phyloP scores from a whole-genome alignment of 306 rosid genomes.

The Begonia loranthoides region DNA sequence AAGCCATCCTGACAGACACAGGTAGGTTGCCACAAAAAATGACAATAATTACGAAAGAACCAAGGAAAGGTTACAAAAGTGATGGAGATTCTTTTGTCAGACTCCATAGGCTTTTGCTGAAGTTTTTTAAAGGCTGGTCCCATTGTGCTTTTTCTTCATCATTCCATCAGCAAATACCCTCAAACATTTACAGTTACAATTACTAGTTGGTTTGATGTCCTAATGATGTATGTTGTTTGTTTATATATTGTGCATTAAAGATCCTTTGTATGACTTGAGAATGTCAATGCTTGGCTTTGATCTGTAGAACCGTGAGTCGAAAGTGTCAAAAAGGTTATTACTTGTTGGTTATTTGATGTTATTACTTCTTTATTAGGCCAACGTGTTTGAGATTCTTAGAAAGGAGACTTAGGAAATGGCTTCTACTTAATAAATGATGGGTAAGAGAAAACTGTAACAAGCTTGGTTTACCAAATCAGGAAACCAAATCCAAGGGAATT shows the following conservation, averaged over 20 bases:
- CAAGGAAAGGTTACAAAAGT: slow-evolving; percentile 23
- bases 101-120: slow-evolving; percentile 35
- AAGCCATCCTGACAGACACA: too few relatives aligned
- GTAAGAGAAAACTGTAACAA: slow-evolving; percentile 29
- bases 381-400: slow-evolving; percentile 6
- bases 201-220: not conserved
- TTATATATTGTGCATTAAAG: not conserved
- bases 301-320: not conserved
- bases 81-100: slow-evolving; percentile 45
- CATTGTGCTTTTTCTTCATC: slow-evolving; percentile 23
- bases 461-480: slow-evolving; percentile 35
- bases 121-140: slow-evolving; percentile 44
- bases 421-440: slow-evolving; percentile 19
- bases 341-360: too few relatives aligned
- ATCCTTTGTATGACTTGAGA: too few relatives aligned
- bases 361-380: not conserved
- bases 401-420: slow-evolving; percentile 11
- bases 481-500: slow-evolving; percentile 33
- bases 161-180: slow-evolving; percentile 1
- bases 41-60: not conserved
- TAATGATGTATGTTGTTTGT: slow-evolving; percentile 5
- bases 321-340: not conserved
- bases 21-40: too few relatives aligned
- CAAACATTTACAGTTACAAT: too few relatives aligned
- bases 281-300: too few relatives aligned